Percentiles rank a stretch among this genome's conserved stretches.
Conservation (phyloP, 2,329 filamentous ascomycete genomes). For the Trichoderma sp. region DNA sequence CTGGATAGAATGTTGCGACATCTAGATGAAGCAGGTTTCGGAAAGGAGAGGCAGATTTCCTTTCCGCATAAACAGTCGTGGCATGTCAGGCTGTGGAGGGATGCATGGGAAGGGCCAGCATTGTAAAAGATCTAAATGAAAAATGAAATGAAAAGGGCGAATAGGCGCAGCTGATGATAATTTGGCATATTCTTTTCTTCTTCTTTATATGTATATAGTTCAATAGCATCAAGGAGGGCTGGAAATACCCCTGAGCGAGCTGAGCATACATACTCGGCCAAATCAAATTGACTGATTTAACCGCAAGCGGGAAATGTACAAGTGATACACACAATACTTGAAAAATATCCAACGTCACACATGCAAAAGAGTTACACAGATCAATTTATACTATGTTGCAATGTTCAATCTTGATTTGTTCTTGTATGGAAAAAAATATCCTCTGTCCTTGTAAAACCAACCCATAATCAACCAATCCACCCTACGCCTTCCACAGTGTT, state of each 20-base stretch:
- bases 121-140: conserved; percentile 43
- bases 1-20: conserved; percentile 51
- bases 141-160: neutral
- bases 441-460: conserved; percentile 1
- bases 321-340: neutral
- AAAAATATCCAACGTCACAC: neutral
- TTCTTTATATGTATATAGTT: neutral
- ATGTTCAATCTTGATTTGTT: conserved; percentile 12
- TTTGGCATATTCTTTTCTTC: neutral
- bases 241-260: conserved; percentile 9
- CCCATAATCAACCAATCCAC: conserved; percentile 14
- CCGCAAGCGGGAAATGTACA: neutral
- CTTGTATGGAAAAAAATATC: conserved; percentile 8
- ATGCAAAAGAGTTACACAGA: no score
- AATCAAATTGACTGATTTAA: neutral
- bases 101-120: conserved; percentile 75
- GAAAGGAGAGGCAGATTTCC: conserved; percentile 81
- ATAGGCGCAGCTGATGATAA: neutral
- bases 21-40: conserved; percentile 75
- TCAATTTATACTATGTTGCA: neutral
- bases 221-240: neutral
- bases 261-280: neutral
- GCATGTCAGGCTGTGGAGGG: conserved; percentile 77
- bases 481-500: conserved; percentile 22
- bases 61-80: conserved; percentile 94